Percentiles rank a stretch among this genome's conserved stretches.
These are phyloP conservation scores for Eucalyptus curtisii DNA, from an alignment of 345 rosid genomes.

Conservation along the genomic window DNA sequence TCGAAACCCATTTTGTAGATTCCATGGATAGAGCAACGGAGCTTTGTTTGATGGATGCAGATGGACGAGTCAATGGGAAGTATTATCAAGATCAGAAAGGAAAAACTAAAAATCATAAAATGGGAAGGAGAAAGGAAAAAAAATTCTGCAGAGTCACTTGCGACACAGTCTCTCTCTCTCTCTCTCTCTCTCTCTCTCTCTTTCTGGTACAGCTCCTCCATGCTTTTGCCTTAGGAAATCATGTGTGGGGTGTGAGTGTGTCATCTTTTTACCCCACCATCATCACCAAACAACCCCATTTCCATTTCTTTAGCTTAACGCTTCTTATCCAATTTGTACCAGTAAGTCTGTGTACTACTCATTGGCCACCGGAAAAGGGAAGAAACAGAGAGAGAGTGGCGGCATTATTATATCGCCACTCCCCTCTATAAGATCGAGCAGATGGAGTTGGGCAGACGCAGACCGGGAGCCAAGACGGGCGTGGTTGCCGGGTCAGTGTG, in stretches of 20 bases:
- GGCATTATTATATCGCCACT: not conserved
- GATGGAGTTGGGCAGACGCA: conserved; percentile 27
- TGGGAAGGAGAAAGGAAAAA: not conserved
- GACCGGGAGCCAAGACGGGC: conserved; percentile 4
- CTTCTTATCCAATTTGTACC: not conserved
- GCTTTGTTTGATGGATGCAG: not conserved
- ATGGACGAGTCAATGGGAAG: not conserved
- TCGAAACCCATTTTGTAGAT: not conserved
- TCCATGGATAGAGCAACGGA: not conserved
- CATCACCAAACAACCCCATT: not conserved
- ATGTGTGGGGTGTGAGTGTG: too few species aligned
- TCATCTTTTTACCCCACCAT: not conserved
- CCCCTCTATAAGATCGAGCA: not conserved
- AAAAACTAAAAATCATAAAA: too few species aligned
- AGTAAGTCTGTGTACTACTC: not conserved
- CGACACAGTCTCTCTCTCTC: not conserved
- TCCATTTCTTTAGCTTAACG: not conserved
- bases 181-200: not conserved
- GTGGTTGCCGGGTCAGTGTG: conserved; percentile 68
- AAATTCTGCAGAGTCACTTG: not conserved
- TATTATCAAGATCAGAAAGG: not conserved
- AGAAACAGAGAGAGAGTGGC: not conserved
- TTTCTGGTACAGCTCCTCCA: not conserved
- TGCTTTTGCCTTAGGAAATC: not conserved
- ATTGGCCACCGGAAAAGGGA: not conserved